Evolutionary conservation across 1,284 basidiomycete species (phyloP), one percentile per base, ranked within the genome.

Genomic region (Marasmius oreades): DNA sequence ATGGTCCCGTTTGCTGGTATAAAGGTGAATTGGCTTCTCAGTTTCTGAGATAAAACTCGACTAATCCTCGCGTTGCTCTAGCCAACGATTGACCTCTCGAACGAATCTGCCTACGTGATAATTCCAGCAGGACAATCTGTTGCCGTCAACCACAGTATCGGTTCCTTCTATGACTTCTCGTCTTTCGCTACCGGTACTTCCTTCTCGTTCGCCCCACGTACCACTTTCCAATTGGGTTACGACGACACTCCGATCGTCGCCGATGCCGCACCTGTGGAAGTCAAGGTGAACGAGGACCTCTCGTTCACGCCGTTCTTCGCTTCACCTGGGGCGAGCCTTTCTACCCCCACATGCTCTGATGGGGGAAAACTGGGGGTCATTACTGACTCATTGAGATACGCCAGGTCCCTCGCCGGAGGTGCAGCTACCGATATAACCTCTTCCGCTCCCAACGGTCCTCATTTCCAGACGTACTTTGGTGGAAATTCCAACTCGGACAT

Each of bases 71-170:
- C 11, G 16, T 5, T 28, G 22, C 20, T 23, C 12, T 14, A 60
- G 59, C 39, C 52, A 7, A 58, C 57, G 12, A 45, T 57, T 5
- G 58, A 62, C 31, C 23, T 61, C 8, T 20, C 52, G 3, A 43
- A 47, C 20, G 59, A 62, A 1, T 31, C 26, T 2, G 24, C 55
- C 36, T 63, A 61, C 58, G 37, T 56, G 14, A 61, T 53, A 51
- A 61, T 63, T 33, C 60, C 62, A n/a, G 60, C 62, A 14, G 62
- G 62, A 23, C 48, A 57, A 8, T 61, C 62, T 47, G 33, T 63
- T 45, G 59, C 62, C 5, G 56, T 63, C 16, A 61, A 61, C 55
- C 62, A 60, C 51, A 61, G 55, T 43, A 48, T 63, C 36, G 52
- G 51, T 16, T 52, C 60, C 4, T 39, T 61, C 34, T 63, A 59